Evolutionary conservation across 2,329 filamentous ascomycete genomes (phyloP), one percentile per base, ranked within the genome.

Genomic region (Chaetoscypha palmicola): DNA sequence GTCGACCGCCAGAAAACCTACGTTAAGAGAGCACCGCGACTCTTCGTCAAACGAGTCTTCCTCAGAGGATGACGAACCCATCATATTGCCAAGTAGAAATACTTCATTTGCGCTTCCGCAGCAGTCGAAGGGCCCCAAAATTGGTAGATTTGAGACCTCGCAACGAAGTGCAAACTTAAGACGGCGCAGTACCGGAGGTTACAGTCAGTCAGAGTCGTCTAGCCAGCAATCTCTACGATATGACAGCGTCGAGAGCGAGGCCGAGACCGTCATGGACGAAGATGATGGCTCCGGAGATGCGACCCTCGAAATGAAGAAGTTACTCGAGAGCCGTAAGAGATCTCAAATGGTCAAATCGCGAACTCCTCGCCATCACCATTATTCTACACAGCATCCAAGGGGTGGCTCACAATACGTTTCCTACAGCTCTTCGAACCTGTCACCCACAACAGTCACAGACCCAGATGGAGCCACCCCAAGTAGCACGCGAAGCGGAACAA

Each of bases 11-110:
- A 46, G 53, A 39, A 35, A 48, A 34, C 35, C 52, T 44, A 34
- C 50, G 20, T 21, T 39, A 22, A 49, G 45, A 31, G 64, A 62
- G 38, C 64, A 63, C 30, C 71, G 67, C 64, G 67, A 68, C 11
- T 71, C 70, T 4, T 72, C 71, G 0, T 70, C 51, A 17, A 53
- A 57, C 36, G 71, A 72, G 2, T 79, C 76, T 1, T 80, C 77
- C 0, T 72, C 71, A 3, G n/a, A n/a, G n/a, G 79, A 83, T 49
- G 78, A 82, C 42, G 79, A 82, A 45, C 76, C 76, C 10, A 81
- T 82, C 48, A 70, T 81, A 38, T 77, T 83, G 30, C 77, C 78
- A 22, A 81, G 77, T 58, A 69, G 77, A 33, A 76, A 70, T 48
- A 67, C 68, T 3, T 81, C 77, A 0, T 81, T 80, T 47, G 47